These are phyloP conservation scores for Talaromyces marneffei DNA, from an alignment of 2,329 filamentous ascomycete genomes.

Conservation along the genomic window DNA sequence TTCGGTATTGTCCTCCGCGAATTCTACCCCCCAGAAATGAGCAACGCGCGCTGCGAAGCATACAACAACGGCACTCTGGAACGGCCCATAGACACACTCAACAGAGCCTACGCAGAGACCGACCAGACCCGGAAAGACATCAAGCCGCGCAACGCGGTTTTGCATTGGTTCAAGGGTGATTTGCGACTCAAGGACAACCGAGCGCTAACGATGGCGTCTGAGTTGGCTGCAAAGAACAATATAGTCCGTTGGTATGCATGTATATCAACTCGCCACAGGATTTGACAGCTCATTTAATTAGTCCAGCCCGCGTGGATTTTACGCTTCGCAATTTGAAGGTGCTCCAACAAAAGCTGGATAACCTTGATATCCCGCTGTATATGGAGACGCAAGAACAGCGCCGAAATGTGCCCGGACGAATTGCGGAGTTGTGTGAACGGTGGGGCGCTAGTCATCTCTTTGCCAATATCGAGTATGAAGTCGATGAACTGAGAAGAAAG, in stretches of 20 bases:
- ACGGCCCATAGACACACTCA: slow-evolving; percentile 66
- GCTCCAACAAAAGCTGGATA: slow-evolving; percentile 60
- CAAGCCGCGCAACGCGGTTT: slow-evolving; percentile 55
- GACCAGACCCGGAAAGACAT: slow-evolving; percentile 48
- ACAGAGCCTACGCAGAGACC: slow-evolving; percentile 58
- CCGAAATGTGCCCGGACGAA: slow-evolving; percentile 53
- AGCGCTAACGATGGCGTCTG: slow-evolving; percentile 59
- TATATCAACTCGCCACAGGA: slow-evolving; percentile 81
- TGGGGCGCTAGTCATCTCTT: slow-evolving; percentile 74
- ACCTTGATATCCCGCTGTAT: slow-evolving; percentile 70
- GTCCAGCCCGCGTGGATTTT: slow-evolving; percentile 72
- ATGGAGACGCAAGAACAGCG: slow-evolving; percentile 66
- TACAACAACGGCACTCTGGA: slow-evolving; percentile 66
- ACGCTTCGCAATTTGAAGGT: slow-evolving; percentile 64
- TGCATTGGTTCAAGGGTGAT: slow-evolving; percentile 91
- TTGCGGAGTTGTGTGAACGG: slow-evolving; percentile 60
- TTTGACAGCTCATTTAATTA: slow-evolving; percentile 71
- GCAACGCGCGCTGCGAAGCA: slow-evolving; percentile 65
- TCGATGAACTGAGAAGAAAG: slow-evolving; percentile 79
- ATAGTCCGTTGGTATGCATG: slow-evolving; percentile 68
- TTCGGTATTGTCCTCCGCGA: slow-evolving; percentile 63
- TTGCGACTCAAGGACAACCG: slow-evolving; percentile 69
- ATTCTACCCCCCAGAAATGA: slow-evolving; percentile 84
- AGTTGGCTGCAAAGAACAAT: slow-evolving; percentile 59
- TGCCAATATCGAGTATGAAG: slow-evolving; percentile 85